phyloP scores from a whole-genome alignment of 192 early-diverging fungal species.

The Podila verticillata region DNA sequence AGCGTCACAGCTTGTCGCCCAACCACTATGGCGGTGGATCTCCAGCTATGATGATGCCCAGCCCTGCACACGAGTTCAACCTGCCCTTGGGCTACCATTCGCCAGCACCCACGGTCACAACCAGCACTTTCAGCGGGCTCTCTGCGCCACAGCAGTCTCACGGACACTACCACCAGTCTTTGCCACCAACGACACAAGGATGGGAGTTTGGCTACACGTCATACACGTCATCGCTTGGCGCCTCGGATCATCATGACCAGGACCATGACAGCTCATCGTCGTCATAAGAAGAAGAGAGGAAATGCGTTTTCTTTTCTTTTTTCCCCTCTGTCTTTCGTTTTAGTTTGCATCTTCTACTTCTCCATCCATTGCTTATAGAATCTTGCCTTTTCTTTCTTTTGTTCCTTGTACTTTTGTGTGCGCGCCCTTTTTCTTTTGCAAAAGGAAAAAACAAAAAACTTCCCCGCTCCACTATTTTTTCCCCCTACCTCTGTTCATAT shows the following conservation, averaged over 20 bases:
- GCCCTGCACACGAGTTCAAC: conserved; percentile 45
- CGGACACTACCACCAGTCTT: conserved; percentile 26
- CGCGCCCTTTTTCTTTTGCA: background rate
- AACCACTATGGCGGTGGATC: conserved; percentile 35
- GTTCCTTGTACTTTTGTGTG: conserved; percentile 7
- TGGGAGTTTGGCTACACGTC: conserved; percentile 35
- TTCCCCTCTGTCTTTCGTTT: background rate
- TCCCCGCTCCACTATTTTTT: background rate
- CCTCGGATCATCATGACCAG: conserved; percentile 48
- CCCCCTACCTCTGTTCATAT: too few relatives aligned
- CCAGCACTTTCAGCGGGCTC: conserved; percentile 35
- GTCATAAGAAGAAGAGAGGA: conserved; percentile 17
- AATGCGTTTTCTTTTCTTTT: background rate
- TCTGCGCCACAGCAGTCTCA: conserved; percentile 33
- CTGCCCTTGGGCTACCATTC: conserved; percentile 48
- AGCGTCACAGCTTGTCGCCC: conserved; percentile 45
- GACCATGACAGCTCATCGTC: conserved; percentile 45
- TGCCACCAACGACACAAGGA: conserved; percentile 44
- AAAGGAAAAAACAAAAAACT: background rate
- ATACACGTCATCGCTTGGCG: conserved; percentile 22
- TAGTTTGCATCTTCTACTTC: conserved; percentile 2
- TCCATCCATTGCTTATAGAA: background rate
- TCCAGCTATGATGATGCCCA: conserved; percentile 52
- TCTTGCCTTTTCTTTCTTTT: conserved; percentile 10
- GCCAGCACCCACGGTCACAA: conserved; percentile 31